These are phyloP conservation scores for Cyclotella baltica DNA, from an alignment of 108 stramenopile species.

Conservation along the genomic window DNA sequence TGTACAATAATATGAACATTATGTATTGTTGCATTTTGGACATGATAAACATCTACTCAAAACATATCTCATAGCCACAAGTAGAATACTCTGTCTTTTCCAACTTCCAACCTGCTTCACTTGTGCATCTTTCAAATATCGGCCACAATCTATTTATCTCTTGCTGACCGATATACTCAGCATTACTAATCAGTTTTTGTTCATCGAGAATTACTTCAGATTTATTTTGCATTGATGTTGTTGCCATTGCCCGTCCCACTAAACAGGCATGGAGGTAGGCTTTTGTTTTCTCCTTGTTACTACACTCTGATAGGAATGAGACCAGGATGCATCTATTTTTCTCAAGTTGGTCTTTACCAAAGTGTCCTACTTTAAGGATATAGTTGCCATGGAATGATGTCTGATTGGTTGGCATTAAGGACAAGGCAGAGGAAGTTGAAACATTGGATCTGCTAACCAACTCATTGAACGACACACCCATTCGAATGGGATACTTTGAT, in stretches of 20 bases:
- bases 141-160: constrained; percentile 39
- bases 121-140: constrained; percentile 35
- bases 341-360: constrained; percentile 20
- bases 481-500: constrained; percentile 48
- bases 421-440: constrained; percentile 24
- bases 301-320: constrained; percentile 47
- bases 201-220: neutral
- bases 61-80: constrained; percentile 42
- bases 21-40: too few relatives aligned
- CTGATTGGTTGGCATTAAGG: constrained; percentile 18
- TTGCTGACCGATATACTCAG: constrained; percentile 22
- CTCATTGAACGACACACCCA: constrained; percentile 70
- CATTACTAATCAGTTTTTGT: constrained; percentile 23
- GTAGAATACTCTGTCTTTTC: constrained; percentile 41
- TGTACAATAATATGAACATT: too few relatives aligned
- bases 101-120: constrained; percentile 49
- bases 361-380: constrained; percentile 30
- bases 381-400: constrained; percentile 41
- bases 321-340: constrained; percentile 52
- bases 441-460: constrained; percentile 36
- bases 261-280: constrained; percentile 75
- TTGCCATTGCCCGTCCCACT: constrained; percentile 22
- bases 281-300: constrained; percentile 58
- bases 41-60: too few relatives aligned
- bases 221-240: constrained; percentile 22